Base-by-base conservation (phyloP, 805 yeast genomes). In the Saccharomycopsis olivae region DNA sequence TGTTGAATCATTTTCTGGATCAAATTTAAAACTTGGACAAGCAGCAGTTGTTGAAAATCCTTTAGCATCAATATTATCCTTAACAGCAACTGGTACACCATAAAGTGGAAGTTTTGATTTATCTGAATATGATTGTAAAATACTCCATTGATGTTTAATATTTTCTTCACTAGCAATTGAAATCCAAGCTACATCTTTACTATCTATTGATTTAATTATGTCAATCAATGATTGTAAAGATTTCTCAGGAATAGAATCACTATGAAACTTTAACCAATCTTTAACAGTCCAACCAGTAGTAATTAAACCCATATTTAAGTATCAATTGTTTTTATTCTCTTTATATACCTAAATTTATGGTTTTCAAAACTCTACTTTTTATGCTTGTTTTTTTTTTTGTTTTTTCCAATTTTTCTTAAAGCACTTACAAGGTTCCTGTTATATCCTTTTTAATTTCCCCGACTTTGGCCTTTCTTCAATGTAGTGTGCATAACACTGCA, bases 31-130 rank as follows among this genome's bases (percentile, higher is more conserved):
- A 0, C 92, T 69, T 1, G 96, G 96, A 58, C 97, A 92, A 2
- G 95, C 97, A 13, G 95, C 97, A 1, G 98, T 89, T 9, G 98
- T 92, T 23, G 73, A 67, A 49, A 84, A 72, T 3, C 81, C 83
- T 48, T 70, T 71, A 18, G 73, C 96, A 55, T 89, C 97, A 46
- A 89, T 92, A 59, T 92, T 89, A 60, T 89, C 98, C 59, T 89
- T 89, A 34, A 89, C 74, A 13, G 96, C 98, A 33, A 86, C 71
- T 1, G 98, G 98, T 3, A 92, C 97, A 58, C 97, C 97, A 54
- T 78, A 89, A 20, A 89, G 68, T 13, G 86, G 84, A 31, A 83
- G 60, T 0, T 55, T 43, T n/a, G 53, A 47, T 51, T 73, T 79
- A 54, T 74, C 56, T 16, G 71, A 60, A 53, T 69, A 71, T 13